phyloP scores from a whole-genome alignment of 2,329 filamentous ascomycete genomes.

The Madurella mycetomatis region DNA sequence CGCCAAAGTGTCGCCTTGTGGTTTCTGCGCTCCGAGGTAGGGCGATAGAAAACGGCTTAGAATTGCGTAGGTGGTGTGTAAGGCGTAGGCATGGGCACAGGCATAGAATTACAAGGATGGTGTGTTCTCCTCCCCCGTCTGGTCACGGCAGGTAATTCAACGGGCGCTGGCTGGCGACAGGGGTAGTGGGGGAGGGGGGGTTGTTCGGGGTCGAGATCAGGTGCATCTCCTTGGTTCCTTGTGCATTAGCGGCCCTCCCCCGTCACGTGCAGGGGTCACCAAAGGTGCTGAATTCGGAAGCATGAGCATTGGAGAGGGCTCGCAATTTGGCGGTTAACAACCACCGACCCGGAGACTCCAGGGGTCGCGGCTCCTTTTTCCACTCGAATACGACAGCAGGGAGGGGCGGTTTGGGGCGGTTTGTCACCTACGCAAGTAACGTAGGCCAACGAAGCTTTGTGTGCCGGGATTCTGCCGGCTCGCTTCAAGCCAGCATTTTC shows the following conservation, averaged over 20 bases:
- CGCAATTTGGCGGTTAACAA: constrained; percentile 9
- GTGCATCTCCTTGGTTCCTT: constrained; percentile 11
- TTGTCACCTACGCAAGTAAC: too few species aligned
- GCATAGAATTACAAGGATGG: constrained; percentile 18
- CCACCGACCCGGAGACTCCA: background rate
- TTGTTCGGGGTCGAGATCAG: constrained; percentile 23
- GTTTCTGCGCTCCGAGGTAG: constrained; percentile 3
- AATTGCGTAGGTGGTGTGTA: constrained; percentile 2
- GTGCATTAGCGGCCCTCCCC: constrained; percentile 17
- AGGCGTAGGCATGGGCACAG: constrained; percentile 3
- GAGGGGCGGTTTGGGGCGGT: background rate
- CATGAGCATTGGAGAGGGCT: background rate
- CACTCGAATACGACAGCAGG: constrained; percentile 1
- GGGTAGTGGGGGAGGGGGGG: too few species aligned
- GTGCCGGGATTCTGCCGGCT: background rate
- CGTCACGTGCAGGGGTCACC: constrained; percentile 21
- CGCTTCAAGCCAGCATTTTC: too few species aligned
- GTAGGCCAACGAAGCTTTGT: background rate
- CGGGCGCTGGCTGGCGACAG: constrained; percentile 10
- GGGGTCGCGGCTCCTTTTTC: background rate
- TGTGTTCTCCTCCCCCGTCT: constrained; percentile 13
- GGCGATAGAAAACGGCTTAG: background rate
- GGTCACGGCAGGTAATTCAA: constrained; percentile 13
- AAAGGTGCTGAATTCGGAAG: constrained; percentile 13
- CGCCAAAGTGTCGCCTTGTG: background rate